Conservation (phyloP, 768 basidiomycete species). For the Cyclocybe aegerita region DNA sequence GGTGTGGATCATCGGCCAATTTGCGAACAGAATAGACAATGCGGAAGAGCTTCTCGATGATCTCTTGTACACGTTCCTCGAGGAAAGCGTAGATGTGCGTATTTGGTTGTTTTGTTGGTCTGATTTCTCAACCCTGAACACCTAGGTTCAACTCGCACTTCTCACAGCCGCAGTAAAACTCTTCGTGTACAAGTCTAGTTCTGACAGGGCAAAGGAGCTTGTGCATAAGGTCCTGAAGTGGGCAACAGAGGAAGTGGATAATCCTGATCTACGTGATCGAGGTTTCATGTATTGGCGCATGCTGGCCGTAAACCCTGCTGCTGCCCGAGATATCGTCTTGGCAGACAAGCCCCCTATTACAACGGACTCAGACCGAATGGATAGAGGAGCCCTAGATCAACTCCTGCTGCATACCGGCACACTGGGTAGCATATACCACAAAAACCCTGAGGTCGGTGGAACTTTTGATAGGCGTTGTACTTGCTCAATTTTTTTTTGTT, state of each 20-base stretch:
- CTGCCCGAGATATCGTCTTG: slow-evolving; percentile 87
- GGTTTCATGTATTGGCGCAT: slow-evolving; percentile 99
- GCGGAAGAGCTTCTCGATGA: slow-evolving; percentile 95
- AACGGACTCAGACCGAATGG: slow-evolving; percentile 98
- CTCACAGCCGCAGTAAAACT: slow-evolving; percentile 94
- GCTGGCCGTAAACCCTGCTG: slow-evolving; percentile 87
- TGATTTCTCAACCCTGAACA: slow-evolving; percentile 2
- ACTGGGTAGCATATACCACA: slow-evolving; percentile 95
- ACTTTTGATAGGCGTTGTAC: background rate
- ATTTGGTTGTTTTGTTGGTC: background rate
- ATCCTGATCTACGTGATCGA: slow-evolving; percentile 94
- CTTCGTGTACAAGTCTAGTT: slow-evolving; percentile 86
- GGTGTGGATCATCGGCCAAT: slow-evolving; percentile 98
- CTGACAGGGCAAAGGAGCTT: slow-evolving; percentile 82
- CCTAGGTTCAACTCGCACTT: slow-evolving; percentile 93
- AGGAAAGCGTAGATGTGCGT: slow-evolving; percentile 89
- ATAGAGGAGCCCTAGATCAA: slow-evolving; percentile 93
- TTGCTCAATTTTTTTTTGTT: slow-evolving; percentile 2
- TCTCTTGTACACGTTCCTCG: slow-evolving; percentile 82
- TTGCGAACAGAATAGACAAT: slow-evolving; percentile 93
- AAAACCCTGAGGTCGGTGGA: slow-evolving; percentile 81
- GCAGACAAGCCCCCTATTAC: slow-evolving; percentile 94
- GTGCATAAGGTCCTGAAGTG: slow-evolving; percentile 96
- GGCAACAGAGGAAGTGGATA: slow-evolving; percentile 97
- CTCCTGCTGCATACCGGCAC: slow-evolving; percentile 92